Conservation (phyloP, 169 alveolate species). For the Babesia ovis region DNA sequence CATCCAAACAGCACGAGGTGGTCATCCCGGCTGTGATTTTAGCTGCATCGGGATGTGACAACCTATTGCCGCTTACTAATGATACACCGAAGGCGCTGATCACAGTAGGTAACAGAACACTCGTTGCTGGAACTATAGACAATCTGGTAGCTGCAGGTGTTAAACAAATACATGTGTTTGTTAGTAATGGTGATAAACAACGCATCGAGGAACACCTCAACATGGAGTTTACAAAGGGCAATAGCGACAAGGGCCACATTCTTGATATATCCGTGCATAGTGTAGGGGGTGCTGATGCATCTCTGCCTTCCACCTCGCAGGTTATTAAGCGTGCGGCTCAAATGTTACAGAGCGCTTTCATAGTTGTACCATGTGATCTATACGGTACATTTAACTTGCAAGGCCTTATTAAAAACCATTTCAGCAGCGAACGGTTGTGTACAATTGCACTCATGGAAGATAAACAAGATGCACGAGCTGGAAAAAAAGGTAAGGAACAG, state of each 20-base stretch:
- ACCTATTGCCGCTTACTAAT: conserved; percentile 26
- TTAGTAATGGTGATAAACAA: not conserved
- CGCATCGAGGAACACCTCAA: conserved; percentile 40
- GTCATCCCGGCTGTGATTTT: conserved; percentile 46
- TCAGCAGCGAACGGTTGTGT: conserved; percentile 35
- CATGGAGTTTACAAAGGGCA: not conserved
- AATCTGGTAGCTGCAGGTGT: conserved; percentile 31
- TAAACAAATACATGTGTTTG: conserved; percentile 3
- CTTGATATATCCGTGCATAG: conserved; percentile 21
- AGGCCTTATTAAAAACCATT: conserved; percentile 40
- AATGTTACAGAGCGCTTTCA: conserved; percentile 17
- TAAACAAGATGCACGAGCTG: not conserved
- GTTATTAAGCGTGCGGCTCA: conserved; percentile 16
- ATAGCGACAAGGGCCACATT: not conserved
- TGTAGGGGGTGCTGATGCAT: conserved; percentile 7
- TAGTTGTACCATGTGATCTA: conserved; percentile 66
- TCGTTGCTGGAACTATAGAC: conserved; percentile 27
- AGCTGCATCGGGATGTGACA: conserved; percentile 46
- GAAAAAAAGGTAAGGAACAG: not conserved
- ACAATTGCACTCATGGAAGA: conserved; percentile 52
- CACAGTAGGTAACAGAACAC: conserved; percentile 29
- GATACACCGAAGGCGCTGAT: conserved; percentile 44
- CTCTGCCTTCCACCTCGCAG: conserved; percentile 27
- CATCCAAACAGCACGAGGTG: not conserved
- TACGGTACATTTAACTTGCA: conserved; percentile 44